Base-by-base conservation (phyloP, 2,329 filamentous ascomycete genomes). In the Elsinoe arachidis region DNA sequence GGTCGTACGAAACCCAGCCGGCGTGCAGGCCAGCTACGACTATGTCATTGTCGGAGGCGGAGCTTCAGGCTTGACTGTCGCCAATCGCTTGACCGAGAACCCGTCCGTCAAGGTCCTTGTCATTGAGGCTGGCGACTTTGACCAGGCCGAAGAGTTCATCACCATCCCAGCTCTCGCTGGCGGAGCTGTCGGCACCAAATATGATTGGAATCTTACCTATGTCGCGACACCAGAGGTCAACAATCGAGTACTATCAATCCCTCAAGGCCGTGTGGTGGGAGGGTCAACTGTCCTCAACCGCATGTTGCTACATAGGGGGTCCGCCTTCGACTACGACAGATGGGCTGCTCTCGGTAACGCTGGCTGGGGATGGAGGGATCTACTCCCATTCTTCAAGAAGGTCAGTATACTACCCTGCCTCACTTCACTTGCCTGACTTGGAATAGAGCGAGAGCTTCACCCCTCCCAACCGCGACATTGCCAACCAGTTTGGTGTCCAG, bases 321-420 rank as follows among this genome's bases (percentile, higher is more conserved):
- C 65, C 55, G 73, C 77, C 26, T 77, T 73, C 6, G 73, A 70
- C 49, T 69, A 64, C 35, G 71, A 72, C 34, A 78, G 82, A 43
- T 85, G 82, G 82, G 77, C 76, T 47, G 68, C 72, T 23, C 68
- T 85, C 5, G 82, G 82, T 0, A 85, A 84, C 61, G 56, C 61
- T 1, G 82, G 80, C 1, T 85, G 82, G 82, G 72, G 74, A 0
- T 85, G 79, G 78, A 69, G 78, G 38, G 72, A 72, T 5, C 60
- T 79, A 23, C 63, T 69, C 10, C 67, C 66, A 5, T 72, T 70
- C 61, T 72, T 73, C 61, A 65, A 63, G 60, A 70, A 66, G 49
- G 61, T 73, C 67, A 64, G 64, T 63, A 11, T 10, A 19, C 5
- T 39, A 7, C 9, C n/a, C 52, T n/a, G 49, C 7, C 26, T 12